These are phyloP conservation scores for Tetrahymena borealis DNA, from an alignment of 73 alveolate species.

Conservation along the genomic window DNA sequence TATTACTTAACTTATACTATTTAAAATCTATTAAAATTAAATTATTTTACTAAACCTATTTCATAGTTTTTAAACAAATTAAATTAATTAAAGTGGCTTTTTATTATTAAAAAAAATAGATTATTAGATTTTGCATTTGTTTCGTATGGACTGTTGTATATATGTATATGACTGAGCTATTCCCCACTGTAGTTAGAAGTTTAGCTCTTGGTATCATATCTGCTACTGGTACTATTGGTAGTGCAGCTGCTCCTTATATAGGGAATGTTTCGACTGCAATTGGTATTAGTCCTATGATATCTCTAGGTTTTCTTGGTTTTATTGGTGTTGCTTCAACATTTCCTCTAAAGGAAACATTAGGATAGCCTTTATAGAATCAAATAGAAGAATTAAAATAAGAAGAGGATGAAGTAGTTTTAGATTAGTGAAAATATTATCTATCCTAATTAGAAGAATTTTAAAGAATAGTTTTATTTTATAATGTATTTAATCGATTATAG, in stretches of 20 bases:
- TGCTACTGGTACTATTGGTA: slow-evolving; percentile 39
- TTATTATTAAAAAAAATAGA: no score
- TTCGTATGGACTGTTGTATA: slow-evolving; percentile 22
- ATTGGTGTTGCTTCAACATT: background rate
- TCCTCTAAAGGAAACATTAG: slow-evolving; percentile 28
- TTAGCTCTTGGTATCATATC: slow-evolving; percentile 32
- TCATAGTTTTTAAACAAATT: no score
- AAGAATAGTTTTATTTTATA: no score
- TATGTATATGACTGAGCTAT: slow-evolving; percentile 23
- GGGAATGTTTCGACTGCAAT: background rate
- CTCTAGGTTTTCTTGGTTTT: slow-evolving; percentile 16
- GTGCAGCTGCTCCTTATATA: slow-evolving; percentile 13
- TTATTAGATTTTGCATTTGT: slow-evolving; percentile 29
- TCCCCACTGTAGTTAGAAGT: slow-evolving; percentile 38
- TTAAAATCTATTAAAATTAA: no score
- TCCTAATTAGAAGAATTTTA: no score
- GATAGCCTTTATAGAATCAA: slow-evolving; percentile 7
- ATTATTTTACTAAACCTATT: no score
- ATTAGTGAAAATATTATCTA: no score
- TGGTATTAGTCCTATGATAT: slow-evolving; percentile 24
- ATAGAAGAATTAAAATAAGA: background rate
- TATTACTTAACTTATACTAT: background rate
- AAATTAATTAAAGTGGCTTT: no score
- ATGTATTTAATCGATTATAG: no score
- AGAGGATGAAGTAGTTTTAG: background rate